Evolutionary conservation across 208 protist genomes (phyloP).

Genomic region (Leishmania tarentolae): DNA sequence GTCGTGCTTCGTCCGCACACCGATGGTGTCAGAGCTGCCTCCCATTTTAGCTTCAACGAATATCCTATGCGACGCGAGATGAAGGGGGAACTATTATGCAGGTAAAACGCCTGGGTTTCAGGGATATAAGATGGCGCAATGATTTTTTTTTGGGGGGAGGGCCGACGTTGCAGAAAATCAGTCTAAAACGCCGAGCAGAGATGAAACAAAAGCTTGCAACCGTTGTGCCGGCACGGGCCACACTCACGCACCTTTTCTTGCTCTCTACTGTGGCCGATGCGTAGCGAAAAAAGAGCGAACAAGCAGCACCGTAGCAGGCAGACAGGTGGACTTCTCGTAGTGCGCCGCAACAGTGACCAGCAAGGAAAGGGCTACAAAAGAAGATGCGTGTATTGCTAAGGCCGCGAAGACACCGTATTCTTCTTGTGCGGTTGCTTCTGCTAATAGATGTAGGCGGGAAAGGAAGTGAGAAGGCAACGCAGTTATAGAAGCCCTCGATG

Average conservation of each 20-base stretch:
- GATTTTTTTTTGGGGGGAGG: too few relatives aligned
- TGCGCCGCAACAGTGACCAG: background rate
- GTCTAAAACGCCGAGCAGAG: too few relatives aligned
- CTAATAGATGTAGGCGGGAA: background rate
- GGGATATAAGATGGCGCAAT: too few relatives aligned
- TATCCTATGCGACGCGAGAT: background rate
- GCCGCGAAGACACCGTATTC: background rate
- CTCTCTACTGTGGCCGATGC: background rate
- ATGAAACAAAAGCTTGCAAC: background rate
- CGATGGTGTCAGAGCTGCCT: slow-evolving; percentile 13
- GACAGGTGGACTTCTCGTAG: background rate
- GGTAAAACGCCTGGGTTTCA: background rate
- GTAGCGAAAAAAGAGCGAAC: background rate
- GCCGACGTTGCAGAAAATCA: background rate
- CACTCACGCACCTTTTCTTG: background rate
- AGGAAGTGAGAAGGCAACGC: background rate
- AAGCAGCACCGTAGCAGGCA: background rate
- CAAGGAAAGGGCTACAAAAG: background rate
- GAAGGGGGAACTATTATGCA: background rate
- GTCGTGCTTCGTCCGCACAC: slow-evolving; percentile 46
- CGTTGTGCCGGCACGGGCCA: background rate
- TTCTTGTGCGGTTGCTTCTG: background rate
- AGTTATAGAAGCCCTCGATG: background rate
- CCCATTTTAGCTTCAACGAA: background rate
- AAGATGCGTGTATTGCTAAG: background rate